phyloP scores from a whole-genome alignment of 1,284 basidiomycete genomes.

The Ustilago xerochloae region DNA sequence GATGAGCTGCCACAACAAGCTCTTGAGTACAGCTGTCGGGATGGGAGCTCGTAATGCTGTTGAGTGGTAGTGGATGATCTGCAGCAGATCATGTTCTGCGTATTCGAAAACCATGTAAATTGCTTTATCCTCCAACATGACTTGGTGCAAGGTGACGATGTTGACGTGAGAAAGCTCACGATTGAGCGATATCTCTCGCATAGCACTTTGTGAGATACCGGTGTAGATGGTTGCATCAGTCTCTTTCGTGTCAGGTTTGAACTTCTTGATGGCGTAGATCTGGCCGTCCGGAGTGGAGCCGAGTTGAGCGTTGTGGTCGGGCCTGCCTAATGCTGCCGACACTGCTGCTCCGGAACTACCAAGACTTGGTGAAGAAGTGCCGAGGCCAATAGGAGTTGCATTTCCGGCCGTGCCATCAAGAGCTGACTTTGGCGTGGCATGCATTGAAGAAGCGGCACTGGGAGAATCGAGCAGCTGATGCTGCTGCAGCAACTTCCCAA shows the following conservation, averaged over 20 bases:
- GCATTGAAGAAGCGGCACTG: conserved; percentile 19
- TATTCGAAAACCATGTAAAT: conserved; percentile 93
- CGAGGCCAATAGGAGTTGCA: conserved; percentile 7
- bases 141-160: conserved; percentile 88
- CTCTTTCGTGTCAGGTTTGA: conserved; percentile 89
- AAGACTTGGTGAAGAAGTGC: conserved; percentile 23
- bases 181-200: conserved; percentile 96
- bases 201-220: conserved; percentile 96
- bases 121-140: conserved; percentile 95
- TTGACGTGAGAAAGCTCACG: conserved; percentile 93
- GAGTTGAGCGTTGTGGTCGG: neutral
- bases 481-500: conserved; percentile 25
- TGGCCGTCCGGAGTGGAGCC: conserved; percentile 27
- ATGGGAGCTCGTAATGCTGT: conserved; percentile 84
- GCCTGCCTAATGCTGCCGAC: neutral
- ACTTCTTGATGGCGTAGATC: conserved; percentile 95
- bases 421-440: conserved; percentile 26
- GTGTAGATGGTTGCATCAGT: conserved; percentile 77
- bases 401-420: conserved; percentile 6
- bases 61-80: conserved; percentile 97
- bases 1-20: conserved; percentile 92
- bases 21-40: conserved; percentile 83
- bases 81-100: conserved; percentile 87
- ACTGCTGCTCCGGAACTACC: conserved; percentile 1
- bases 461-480: conserved; percentile 28